phyloP scores from a whole-genome alignment of 2,329 filamentous ascomycete genomes.

The Xylariaceae sp. region DNA sequence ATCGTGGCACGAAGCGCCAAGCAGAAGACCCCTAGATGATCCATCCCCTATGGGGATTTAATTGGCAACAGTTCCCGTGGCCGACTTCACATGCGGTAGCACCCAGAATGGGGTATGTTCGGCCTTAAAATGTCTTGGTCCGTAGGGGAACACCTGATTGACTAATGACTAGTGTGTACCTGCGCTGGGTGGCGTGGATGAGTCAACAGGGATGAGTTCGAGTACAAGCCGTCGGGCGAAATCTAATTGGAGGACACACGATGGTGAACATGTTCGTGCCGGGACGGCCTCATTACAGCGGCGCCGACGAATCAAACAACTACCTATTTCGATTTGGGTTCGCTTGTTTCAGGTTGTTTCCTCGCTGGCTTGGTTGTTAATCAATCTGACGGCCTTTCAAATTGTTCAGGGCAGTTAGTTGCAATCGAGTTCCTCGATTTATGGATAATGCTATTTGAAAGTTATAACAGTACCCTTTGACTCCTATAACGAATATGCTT shows the following conservation, averaged over 20 bases:
- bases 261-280: slow-evolving; percentile 2
- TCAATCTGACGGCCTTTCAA: not conserved
- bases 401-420: too few species aligned
- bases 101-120: slow-evolving; percentile 23
- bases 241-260: slow-evolving; percentile 17
- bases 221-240: not conserved
- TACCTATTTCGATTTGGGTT: not conserved
- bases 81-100: slow-evolving; percentile 29
- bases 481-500: too few species aligned
- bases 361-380: not conserved
- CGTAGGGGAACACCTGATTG: slow-evolving; percentile 31
- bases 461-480: too few species aligned
- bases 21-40: slow-evolving; percentile 6
- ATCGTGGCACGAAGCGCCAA: slow-evolving; percentile 11
- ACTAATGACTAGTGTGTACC: slow-evolving; percentile 27
- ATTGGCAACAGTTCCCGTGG: slow-evolving; percentile 27
- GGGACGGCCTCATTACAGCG: slow-evolving; percentile 6
- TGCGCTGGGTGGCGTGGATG: slow-evolving; percentile 31
- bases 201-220: slow-evolving; percentile 17
- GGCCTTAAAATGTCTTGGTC: slow-evolving; percentile 27
- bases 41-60: slow-evolving; percentile 1
- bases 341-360: not conserved
- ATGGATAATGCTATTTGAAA: too few species aligned
- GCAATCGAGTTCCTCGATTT: too few species aligned
- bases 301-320: not conserved